Percentiles rank a stretch among this genome's conserved stretches.
Conservation (phyloP, 306 rosid species). For the Dalbergia cochinchinensis region DNA sequence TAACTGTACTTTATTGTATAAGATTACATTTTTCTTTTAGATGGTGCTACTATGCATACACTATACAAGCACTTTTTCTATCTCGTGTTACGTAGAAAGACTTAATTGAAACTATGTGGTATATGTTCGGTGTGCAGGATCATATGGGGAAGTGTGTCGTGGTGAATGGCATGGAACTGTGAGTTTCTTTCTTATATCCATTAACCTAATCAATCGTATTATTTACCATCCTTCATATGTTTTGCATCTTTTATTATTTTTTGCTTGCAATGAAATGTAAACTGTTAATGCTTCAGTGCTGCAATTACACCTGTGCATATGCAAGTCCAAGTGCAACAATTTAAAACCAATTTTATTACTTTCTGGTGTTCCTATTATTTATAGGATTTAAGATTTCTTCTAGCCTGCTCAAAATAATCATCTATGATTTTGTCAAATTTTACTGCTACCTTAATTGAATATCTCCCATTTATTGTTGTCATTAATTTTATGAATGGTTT, state of each 20-base stretch:
- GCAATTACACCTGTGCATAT: constrained; percentile 36
- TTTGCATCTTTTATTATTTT: constrained; percentile 24
- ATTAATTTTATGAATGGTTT: constrained; percentile 10
- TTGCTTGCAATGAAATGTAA: constrained; percentile 30
- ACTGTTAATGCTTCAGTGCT: constrained; percentile 24
- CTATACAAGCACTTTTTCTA: constrained; percentile 28
- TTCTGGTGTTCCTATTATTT: background rate
- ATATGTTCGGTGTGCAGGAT: constrained; percentile 68
- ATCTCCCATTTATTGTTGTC: constrained; percentile 22
- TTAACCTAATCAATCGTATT: constrained; percentile 25
- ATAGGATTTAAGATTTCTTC: constrained; percentile 1
- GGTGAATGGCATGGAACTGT: constrained; percentile 99
- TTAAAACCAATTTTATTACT: constrained; percentile 31
- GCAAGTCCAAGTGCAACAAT: constrained; percentile 17
- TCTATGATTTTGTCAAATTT: constrained; percentile 15
- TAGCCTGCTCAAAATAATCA: constrained; percentile 15
- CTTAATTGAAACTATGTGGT: constrained; percentile 44
- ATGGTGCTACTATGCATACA: constrained; percentile 25
- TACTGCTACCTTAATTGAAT: background rate
- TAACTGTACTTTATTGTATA: constrained; percentile 48
- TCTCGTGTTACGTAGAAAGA: constrained; percentile 27
- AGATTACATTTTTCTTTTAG: constrained; percentile 39
- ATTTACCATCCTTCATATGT: constrained; percentile 23
- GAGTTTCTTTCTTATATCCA: constrained; percentile 62
- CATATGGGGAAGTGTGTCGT: constrained; percentile 95